Evolutionary conservation across 192 early-diverging fungal genomes (phyloP), one percentile per base, ranked within the genome.

Genomic region (Gaertneriomyces sp.): DNA sequence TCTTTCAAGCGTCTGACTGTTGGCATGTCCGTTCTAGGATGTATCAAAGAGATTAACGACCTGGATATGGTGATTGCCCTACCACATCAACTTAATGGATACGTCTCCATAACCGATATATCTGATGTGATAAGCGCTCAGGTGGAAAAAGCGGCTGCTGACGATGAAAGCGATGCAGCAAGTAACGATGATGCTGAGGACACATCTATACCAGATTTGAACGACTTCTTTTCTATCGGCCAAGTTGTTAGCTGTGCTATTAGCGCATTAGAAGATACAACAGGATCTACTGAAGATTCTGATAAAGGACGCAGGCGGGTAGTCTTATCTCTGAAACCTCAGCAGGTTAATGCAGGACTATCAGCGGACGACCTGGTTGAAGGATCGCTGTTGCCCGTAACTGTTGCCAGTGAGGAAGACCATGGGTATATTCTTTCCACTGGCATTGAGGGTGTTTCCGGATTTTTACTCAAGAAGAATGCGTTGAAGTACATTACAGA

Each of bases 371-470:
- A 93, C 57, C 59, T 96, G 46, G 74, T 83, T 41, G 75, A 83
- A 42, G 94, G 93, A 42, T 79, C 89, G 77, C 78, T 87, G 79
- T 42, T 96, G 59, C 69, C 86, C 17, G 89, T 84, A 51, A 76
- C 84, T 25, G 84, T 98, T 17, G 73, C 85, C 59, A 91, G 89
- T 66, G 81, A 91, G 4, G 94, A 98, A 76, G 95, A 98, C 77
- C 93, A 93, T 67, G 95, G 95, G 25, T 96, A 93, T 61, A 80
- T 96, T 45, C 66, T 98, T 16, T 84, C 80, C 19, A 72, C 86
- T 14, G 95, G 95, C 14, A 70, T 97, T 45, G 75, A 76, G 12
- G 77, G 76, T 10, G 52, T 90, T 6, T 74, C 85, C 45, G 89
- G 87, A 11, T 98, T 98, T 66, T 66, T 94, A 55, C 80, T 88